Percentiles rank a stretch among this genome's conserved stretches.
Conservation (phyloP, 176 grass and related monocot genomes). For the Juncus inflexus region DNA sequence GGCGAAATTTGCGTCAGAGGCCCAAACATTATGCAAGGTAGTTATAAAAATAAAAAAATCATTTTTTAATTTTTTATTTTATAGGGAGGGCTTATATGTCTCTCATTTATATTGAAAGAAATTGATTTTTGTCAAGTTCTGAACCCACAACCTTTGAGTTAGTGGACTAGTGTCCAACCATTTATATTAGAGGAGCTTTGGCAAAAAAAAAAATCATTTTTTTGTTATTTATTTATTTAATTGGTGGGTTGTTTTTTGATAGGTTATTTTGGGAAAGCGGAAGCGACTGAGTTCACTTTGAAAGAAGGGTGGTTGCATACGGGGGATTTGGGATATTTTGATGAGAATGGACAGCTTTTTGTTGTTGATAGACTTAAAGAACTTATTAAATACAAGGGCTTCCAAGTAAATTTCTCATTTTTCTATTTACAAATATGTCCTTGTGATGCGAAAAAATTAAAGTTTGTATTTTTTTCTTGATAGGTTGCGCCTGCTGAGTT, state of each 20-base stretch:
- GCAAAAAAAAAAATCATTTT: neutral
- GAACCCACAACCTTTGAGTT: too few relatives aligned
- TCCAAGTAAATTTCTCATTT: constrained; percentile 47
- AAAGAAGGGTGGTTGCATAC: constrained; percentile 90
- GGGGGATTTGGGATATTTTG: constrained; percentile 87
- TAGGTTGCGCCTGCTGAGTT: constrained; percentile 95
- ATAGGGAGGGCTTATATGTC: too few relatives aligned
- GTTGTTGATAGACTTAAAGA: constrained; percentile 98
- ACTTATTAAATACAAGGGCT: constrained; percentile 96
- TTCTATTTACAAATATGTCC: neutral
- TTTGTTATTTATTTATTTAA: neutral
- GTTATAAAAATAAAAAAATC: too few relatives aligned
- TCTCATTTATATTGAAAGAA: too few relatives aligned
- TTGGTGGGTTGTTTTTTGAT: neutral
- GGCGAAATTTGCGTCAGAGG: constrained; percentile 85
- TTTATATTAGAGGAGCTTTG: too few relatives aligned
- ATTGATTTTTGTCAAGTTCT: too few relatives aligned
- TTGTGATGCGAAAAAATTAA: too few relatives aligned
- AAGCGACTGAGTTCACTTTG: constrained; percentile 84
- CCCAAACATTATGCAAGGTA: constrained; percentile 92
- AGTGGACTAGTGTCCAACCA: too few relatives aligned
- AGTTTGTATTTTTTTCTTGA: constrained; percentile 15
- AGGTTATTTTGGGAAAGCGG: constrained; percentile 91
- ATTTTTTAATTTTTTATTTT: neutral
- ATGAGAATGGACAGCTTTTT: constrained; percentile 59